Percentiles rank a stretch among this genome's conserved stretches.
These are phyloP conservation scores for Glycine tomentella DNA, from an alignment of 306 rosid species.

Conservation along the genomic window DNA sequence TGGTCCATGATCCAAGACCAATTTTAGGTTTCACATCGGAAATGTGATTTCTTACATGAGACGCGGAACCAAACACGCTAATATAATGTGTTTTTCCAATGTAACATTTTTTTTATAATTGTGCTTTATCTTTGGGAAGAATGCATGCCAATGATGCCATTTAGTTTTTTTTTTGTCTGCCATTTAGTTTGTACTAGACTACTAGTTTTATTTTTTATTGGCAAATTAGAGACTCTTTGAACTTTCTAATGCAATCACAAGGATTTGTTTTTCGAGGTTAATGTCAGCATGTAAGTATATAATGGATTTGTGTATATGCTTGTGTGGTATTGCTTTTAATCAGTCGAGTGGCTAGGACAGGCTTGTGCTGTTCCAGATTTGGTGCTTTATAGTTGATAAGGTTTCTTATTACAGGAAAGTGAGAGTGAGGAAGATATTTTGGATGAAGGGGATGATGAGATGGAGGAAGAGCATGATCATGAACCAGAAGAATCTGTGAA, in stretches of 20 bases:
- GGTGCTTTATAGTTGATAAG: conserved; percentile 10
- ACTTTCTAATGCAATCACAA: conserved; percentile 2
- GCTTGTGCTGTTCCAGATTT: conserved; percentile 25
- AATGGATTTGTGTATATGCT: neutral
- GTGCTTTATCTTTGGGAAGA: neutral
- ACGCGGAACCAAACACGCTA: neutral
- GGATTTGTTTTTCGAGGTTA: neutral
- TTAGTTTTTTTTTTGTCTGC: neutral
- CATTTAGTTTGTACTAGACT: neutral
- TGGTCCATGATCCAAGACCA: no score
- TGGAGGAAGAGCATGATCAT: conserved; percentile 83
- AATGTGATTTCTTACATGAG: no score
- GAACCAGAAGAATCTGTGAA: conserved; percentile 64
- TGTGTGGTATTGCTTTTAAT: conserved; percentile 6
- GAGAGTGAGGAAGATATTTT: conserved; percentile 90
- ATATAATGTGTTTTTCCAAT: no score
- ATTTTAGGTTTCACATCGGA: no score
- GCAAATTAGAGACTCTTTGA: conserved; percentile 22
- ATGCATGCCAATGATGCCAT: neutral
- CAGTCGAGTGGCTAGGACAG: conserved; percentile 20
- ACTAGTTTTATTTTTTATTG: neutral
- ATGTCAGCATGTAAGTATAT: neutral
- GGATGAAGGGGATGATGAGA: conserved; percentile 90
- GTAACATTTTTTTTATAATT: neutral
- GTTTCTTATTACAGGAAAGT: conserved; percentile 63